Conservation (phyloP, 257 asterid genomes). For the Leonotis leonurus region DNA sequence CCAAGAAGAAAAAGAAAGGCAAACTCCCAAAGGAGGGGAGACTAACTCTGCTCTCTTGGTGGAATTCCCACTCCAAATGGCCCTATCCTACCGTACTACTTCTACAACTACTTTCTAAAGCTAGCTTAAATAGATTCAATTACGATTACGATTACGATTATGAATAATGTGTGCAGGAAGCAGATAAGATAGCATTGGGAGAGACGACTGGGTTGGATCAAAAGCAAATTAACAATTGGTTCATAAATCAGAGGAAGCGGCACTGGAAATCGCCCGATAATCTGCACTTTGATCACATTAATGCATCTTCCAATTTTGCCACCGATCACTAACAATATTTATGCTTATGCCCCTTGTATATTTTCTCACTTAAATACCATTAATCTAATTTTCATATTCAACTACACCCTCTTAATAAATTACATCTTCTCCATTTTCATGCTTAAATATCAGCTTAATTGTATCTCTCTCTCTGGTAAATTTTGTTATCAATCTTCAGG, state of each 20-base stretch:
- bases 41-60: slow-evolving; percentile 63
- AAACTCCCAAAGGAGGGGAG: slow-evolving; percentile 77
- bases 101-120: too few relatives aligned
- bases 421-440: too few relatives aligned
- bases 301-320: slow-evolving; percentile 37
- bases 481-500: too few relatives aligned
- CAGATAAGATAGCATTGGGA: slow-evolving; percentile 55
- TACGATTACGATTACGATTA: neutral
- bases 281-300: slow-evolving; percentile 52
- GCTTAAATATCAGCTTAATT: too few relatives aligned
- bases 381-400: neutral
- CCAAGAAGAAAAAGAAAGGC: slow-evolving; percentile 86
- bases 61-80: slow-evolving; percentile 83
- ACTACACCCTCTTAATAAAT: neutral
- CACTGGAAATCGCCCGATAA: slow-evolving; percentile 83
- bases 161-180: slow-evolving; percentile 39
- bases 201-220: slow-evolving; percentile 71
- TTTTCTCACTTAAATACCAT: neutral
- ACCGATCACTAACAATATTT: slow-evolving; percentile 24
- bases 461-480: too few relatives aligned
- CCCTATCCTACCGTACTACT: slow-evolving; percentile 74
- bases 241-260: slow-evolving; percentile 77
- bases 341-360: neutral
- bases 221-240: slow-evolving; percentile 90
- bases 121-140: too few relatives aligned